A percentile compares a stretch with the other conserved stretches of the same genome.
Evolutionary conservation across 1,284 basidiomycete species (phyloP).

Genomic region (Leccinum huronense): DNA sequence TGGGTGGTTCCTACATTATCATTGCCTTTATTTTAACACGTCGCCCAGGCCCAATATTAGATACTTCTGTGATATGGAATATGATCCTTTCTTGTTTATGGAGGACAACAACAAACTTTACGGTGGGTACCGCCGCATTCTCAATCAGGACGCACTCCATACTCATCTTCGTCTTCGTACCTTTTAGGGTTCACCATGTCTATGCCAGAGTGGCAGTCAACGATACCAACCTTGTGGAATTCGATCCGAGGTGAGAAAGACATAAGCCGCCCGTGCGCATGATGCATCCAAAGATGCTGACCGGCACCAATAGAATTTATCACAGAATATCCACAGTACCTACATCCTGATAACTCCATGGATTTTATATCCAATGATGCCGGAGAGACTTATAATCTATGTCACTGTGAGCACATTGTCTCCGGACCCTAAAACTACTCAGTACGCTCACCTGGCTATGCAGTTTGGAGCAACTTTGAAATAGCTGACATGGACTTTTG

Average conservation of each 20-base stretch:
- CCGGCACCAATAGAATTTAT: conserved; percentile 59
- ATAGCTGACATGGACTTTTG: conserved; percentile 83
- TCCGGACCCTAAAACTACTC: background rate
- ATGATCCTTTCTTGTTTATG: conserved; percentile 83
- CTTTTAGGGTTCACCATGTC: conserved; percentile 71
- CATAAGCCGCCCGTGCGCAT: background rate
- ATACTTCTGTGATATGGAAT: conserved; percentile 74
- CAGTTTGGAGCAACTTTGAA: conserved; percentile 85
- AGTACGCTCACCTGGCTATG: background rate
- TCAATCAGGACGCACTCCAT: background rate
- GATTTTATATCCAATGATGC: conserved; percentile 73
- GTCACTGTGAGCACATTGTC: conserved; percentile 61
- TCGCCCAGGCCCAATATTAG: conserved; percentile 62
- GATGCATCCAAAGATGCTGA: conserved; percentile 2
- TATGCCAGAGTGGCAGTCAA: conserved; percentile 74
- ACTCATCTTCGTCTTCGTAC: background rate
- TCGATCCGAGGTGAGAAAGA: conserved; percentile 54
- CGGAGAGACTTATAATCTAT: conserved; percentile 73
- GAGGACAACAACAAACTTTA: conserved; percentile 73
- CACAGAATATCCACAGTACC: conserved; percentile 59
- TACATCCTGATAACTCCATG: conserved; percentile 72
- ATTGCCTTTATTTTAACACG: conserved; percentile 5
- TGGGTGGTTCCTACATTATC: conserved; percentile 24
- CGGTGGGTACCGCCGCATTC: conserved; percentile 37
- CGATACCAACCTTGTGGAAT: conserved; percentile 77